Percentiles rank a stretch among this genome's conserved stretches.
Conservation (phyloP, 139 green algal species). For the Eudorina sp. region DNA sequence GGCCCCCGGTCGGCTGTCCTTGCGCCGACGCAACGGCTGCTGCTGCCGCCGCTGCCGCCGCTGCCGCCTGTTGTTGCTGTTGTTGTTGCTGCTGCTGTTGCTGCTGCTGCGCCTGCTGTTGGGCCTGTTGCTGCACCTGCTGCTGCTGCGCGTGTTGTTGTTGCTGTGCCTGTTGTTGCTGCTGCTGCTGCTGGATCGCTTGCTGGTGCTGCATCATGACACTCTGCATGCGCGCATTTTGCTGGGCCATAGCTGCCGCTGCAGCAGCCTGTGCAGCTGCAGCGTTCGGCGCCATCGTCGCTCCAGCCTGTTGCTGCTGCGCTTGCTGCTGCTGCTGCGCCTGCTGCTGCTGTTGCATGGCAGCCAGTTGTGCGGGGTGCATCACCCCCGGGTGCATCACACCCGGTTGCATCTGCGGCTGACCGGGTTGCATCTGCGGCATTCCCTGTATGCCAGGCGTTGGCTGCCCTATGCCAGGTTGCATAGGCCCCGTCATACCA, state of each 20-base stretch:
- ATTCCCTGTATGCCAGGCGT: not conserved
- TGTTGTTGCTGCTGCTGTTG: conserved; percentile 13
- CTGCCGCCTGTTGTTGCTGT: not conserved
- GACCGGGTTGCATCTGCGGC: not conserved
- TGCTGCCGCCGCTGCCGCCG: not conserved
- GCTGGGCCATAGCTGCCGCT: conserved; percentile 12
- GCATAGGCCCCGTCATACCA: not conserved
- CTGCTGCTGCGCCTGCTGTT: not conserved
- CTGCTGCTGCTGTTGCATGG: conserved; percentile 15
- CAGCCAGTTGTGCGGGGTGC: conserved; percentile 16
- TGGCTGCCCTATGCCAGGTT: not conserved
- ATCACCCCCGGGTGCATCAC: conserved; percentile 32
- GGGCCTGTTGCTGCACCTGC: not conserved
- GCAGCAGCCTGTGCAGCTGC: not conserved
- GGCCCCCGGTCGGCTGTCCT: not conserved
- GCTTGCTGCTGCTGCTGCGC: not conserved
- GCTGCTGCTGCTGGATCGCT: conserved; percentile 18
- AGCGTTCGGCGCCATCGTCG: too few relatives aligned
- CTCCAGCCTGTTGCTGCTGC: not conserved
- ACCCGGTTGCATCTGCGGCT: conserved; percentile 30
- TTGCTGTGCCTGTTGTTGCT: not conserved
- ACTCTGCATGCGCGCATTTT: conserved; percentile 36
- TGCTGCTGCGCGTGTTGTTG: not conserved
- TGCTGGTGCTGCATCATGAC: conserved; percentile 38
- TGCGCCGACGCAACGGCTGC: not conserved